A percentile compares a stretch with the other conserved stretches of the same genome.
Evolutionary conservation across 371 early-diverging fungal genomes (phyloP).

Genomic region (Apophysomyces sp.): DNA sequence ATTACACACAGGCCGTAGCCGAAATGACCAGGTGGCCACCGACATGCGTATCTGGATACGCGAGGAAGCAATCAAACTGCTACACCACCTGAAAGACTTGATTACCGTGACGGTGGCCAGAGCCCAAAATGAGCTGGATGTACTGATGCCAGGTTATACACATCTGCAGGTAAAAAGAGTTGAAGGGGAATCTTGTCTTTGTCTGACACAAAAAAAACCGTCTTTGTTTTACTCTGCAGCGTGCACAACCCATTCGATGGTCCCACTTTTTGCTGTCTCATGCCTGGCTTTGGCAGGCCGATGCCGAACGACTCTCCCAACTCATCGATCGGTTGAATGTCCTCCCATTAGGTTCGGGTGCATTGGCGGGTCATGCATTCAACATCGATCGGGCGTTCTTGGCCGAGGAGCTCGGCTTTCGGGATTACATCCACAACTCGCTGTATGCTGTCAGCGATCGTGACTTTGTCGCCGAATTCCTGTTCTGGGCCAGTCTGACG

Average conservation of each 20-base stretch:
- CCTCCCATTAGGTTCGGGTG: slow-evolving; percentile 92
- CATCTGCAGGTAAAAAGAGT: slow-evolving; percentile 77
- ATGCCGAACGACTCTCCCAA: slow-evolving; percentile 82
- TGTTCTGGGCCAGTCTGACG: slow-evolving; percentile 86
- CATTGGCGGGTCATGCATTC: slow-evolving; percentile 97
- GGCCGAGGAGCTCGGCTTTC: slow-evolving; percentile 87
- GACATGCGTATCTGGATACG: slow-evolving; percentile 96
- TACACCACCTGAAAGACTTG: slow-evolving; percentile 69
- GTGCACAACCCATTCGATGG: slow-evolving; percentile 99
- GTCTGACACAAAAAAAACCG: neutral
- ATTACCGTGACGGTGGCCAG: slow-evolving; percentile 72
- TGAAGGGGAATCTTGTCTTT: neutral
- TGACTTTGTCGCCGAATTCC: slow-evolving; percentile 95
- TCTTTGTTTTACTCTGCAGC: slow-evolving; percentile 28
- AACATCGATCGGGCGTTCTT: slow-evolving; percentile 88
- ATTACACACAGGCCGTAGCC: slow-evolving; percentile 93
- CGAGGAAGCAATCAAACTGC: slow-evolving; percentile 67
- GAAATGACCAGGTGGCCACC: slow-evolving; percentile 98
- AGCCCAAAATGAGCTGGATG: slow-evolving; percentile 86
- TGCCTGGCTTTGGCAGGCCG: slow-evolving; percentile 88
- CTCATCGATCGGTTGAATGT: slow-evolving; percentile 78
- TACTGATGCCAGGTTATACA: slow-evolving; percentile 97
- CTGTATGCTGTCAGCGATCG: slow-evolving; percentile 92
- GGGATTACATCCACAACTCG: slow-evolving; percentile 81
- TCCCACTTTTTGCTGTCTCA: slow-evolving; percentile 86